phyloP scores from a whole-genome alignment of 306 rosid species.

The Ammopiptanthus mongolicus region DNA sequence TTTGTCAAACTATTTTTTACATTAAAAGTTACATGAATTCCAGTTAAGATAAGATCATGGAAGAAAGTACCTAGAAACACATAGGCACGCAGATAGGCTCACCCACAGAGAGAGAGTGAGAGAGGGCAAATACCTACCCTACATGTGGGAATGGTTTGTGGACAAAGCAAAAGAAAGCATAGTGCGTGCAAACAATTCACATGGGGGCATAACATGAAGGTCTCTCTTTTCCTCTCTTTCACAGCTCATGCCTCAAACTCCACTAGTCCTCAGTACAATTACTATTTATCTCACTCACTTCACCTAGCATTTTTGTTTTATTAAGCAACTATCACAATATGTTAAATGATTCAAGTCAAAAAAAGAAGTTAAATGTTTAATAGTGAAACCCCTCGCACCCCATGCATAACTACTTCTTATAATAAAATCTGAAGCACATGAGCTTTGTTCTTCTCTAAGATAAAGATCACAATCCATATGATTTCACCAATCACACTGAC shows the following conservation, averaged over 20 bases:
- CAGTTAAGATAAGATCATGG: constrained; percentile 25
- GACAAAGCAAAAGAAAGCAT: constrained; percentile 53
- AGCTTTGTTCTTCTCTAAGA: neutral
- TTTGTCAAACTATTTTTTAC: constrained; percentile 26
- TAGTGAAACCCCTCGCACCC: neutral
- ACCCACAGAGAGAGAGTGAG: constrained; percentile 3
- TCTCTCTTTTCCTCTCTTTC: constrained; percentile 8
- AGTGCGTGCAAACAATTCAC: constrained; percentile 59
- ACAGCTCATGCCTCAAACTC: constrained; percentile 10
- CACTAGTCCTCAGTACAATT: neutral
- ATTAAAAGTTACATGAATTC: constrained; percentile 23
- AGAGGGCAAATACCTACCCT: constrained; percentile 42
- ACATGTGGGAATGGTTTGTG: constrained; percentile 73
- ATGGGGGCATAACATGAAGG: constrained; percentile 37
- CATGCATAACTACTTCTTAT: constrained; percentile 13
- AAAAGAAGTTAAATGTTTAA: no score
- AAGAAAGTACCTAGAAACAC: constrained; percentile 41
- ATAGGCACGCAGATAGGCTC: neutral
- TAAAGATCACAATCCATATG: neutral
- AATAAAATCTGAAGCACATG: constrained; percentile 20
- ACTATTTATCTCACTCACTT: neutral
- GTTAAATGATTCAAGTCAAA: neutral
- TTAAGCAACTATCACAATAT: neutral
- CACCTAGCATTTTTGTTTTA: neutral
- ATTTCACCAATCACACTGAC: constrained; percentile 9